A percentile compares a stretch with the other conserved stretches of the same genome.
These are phyloP conservation scores for Ustilago curta DNA, from an alignment of 1,284 basidiomycete species.

Conservation along the genomic window DNA sequence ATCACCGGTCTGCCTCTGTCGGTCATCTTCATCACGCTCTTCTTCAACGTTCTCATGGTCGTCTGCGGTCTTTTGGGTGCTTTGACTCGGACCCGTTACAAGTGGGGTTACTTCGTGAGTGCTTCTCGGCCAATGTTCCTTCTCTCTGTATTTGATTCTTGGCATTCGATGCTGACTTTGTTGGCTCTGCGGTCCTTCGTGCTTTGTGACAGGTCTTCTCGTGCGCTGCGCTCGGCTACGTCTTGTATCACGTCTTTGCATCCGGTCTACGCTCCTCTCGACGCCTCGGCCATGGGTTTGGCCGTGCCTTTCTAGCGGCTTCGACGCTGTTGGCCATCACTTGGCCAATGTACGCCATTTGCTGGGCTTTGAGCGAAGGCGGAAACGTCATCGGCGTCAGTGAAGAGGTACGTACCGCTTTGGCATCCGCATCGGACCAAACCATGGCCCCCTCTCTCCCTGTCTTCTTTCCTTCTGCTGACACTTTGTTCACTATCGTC, in stretches of 20 bases:
- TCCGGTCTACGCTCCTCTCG: conserved; percentile 69
- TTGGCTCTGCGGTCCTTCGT: not conserved
- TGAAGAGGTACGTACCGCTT: conserved; percentile 21
- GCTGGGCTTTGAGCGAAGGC: conserved; percentile 74
- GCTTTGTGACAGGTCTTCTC: conserved; percentile 67
- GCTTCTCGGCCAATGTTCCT: not conserved
- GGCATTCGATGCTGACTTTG: not conserved
- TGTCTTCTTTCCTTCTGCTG: not conserved
- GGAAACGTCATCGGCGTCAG: conserved; percentile 71
- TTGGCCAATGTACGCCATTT: conserved; percentile 62
- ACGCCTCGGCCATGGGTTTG: conserved; percentile 69
- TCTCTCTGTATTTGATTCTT: not conserved
- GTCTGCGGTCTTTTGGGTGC: conserved; percentile 74
- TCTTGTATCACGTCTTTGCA: conserved; percentile 63
- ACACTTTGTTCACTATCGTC: conserved; percentile 62
- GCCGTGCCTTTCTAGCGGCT: conserved; percentile 70
- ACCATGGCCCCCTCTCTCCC: no score
- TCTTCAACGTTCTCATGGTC: conserved; percentile 73
- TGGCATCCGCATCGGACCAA: not conserved
- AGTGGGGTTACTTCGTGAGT: conserved; percentile 71
- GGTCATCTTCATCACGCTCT: conserved; percentile 74
- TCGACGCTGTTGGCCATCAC: conserved; percentile 64
- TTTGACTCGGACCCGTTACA: conserved; percentile 73
- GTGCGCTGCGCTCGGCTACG: conserved; percentile 70
- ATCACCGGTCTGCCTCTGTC: conserved; percentile 73